Percentiles rank a stretch among this genome's conserved stretches.
Evolutionary conservation across 2,329 filamentous ascomycete genomes (phyloP).

Genomic region (Trichoderma aggressivum): DNA sequence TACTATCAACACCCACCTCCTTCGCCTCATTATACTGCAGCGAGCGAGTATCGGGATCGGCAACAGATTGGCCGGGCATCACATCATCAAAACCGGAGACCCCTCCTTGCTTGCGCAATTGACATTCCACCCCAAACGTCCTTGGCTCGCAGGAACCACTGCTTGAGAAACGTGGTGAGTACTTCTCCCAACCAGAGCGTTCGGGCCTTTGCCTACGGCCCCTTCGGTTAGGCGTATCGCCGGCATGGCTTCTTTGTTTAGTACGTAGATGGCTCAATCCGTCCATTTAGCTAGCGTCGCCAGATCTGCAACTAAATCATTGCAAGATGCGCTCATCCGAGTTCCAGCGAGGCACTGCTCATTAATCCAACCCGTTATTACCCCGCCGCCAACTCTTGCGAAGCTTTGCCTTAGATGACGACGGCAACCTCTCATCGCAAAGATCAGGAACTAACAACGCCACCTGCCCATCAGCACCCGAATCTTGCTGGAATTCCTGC

Average conservation of each 20-base stretch:
- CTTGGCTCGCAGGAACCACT: neutral
- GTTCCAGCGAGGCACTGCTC: neutral
- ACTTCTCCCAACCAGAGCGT: neutral
- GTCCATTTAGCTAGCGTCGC: conserved; percentile 8
- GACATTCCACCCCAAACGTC: neutral
- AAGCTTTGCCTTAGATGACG: conserved; percentile 16
- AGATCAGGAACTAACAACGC: conserved; percentile 6
- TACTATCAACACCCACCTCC: conserved; percentile 10
- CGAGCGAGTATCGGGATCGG: neutral
- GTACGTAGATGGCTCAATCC: conserved; percentile 4
- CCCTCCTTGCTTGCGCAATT: conserved; percentile 8
- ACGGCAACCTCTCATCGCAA: neutral
- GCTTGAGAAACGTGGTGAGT: conserved; percentile 1
- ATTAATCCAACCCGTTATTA: neutral
- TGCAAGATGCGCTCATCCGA: neutral
- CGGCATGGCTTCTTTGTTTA: neutral
- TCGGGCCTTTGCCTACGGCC: neutral
- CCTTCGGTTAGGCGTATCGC: neutral
- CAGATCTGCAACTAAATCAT: conserved; percentile 9
- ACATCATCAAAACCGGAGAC: neutral
- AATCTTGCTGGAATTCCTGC: neutral
- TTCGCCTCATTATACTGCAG: neutral
- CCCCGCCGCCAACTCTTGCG: conserved; percentile 14
- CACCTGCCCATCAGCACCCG: neutral
- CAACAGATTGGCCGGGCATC: neutral